Conservation (phyloP, 345 rosid genomes). For the Salix exigua region DNA sequence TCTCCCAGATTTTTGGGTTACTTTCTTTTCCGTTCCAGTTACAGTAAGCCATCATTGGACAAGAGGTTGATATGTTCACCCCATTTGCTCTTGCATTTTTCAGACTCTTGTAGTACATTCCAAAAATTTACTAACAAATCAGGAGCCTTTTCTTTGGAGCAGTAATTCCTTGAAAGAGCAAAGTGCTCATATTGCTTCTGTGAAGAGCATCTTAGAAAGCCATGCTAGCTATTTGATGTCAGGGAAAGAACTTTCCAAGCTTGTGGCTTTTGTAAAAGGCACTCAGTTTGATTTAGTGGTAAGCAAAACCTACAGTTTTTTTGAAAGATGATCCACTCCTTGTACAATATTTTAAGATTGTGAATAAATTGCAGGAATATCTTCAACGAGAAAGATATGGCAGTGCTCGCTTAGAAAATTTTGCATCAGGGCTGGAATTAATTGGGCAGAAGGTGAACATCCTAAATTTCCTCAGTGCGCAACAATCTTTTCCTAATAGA, state of each 20-base stretch:
- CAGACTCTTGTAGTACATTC: not conserved
- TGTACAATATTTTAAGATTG: constrained; percentile 2
- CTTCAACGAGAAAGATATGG: constrained; percentile 90
- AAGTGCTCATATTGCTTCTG: constrained; percentile 85
- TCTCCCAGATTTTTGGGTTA: constrained; percentile 89
- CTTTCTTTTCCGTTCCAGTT: constrained; percentile 75
- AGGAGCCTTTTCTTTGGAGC: constrained; percentile 21
- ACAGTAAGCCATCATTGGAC: constrained; percentile 65
- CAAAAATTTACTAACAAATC: constrained; percentile 3
- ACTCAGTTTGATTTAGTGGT: constrained; percentile 99
- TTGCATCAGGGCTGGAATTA: constrained; percentile 85
- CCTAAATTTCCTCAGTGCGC: not conserved
- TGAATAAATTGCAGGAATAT: constrained; percentile 61
- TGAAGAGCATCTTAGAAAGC: constrained; percentile 82
- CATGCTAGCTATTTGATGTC: constrained; percentile 98
- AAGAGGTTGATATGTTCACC: constrained; percentile 48
- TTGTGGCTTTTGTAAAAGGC: constrained; percentile 97
- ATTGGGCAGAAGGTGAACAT: constrained; percentile 69
- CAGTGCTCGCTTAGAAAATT: constrained; percentile 83
- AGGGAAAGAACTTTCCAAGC: constrained; percentile 96
- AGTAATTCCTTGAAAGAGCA: constrained; percentile 79
- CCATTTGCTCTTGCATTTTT: constrained; percentile 1
- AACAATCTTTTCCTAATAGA: not conserved
- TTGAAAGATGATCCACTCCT: constrained; percentile 5
- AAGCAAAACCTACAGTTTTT: constrained; percentile 22